Conservation (phyloP, 2,329 filamentous ascomycete genomes). For the Cercospora sp. region DNA sequence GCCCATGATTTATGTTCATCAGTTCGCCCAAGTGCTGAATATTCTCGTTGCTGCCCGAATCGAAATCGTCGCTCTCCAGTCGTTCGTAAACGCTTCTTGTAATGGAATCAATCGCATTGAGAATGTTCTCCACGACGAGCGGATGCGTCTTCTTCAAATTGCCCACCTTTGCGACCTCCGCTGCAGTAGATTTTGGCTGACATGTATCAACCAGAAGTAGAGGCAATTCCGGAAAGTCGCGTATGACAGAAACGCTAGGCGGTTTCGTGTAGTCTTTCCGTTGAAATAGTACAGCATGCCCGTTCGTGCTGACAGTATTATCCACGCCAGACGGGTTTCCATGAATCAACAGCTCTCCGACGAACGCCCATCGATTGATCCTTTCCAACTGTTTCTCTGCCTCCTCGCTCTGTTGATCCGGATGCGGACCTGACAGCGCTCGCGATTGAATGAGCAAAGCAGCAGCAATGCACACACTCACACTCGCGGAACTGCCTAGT, state of each 20-base stretch:
- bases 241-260: constrained; percentile 72
- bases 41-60: constrained; percentile 62
- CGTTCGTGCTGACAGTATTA: constrained; percentile 91
- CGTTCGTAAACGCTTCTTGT: constrained; percentile 59
- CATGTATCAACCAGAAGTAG: constrained; percentile 86
- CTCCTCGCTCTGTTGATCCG: constrained; percentile 84
- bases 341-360: constrained; percentile 95
- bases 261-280: constrained; percentile 71
- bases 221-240: constrained; percentile 88
- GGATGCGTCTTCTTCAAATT: constrained; percentile 71
- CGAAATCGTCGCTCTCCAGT: constrained; percentile 62
- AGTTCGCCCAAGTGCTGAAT: constrained; percentile 80
- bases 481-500: constrained; percentile 89
- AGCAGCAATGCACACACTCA: constrained; percentile 82
- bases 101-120: constrained; percentile 81
- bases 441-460: constrained; percentile 81
- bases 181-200: constrained; percentile 80
- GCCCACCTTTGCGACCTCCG: constrained; percentile 84
- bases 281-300: constrained; percentile 91
- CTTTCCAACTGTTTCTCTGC: constrained; percentile 87
- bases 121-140: constrained; percentile 73
- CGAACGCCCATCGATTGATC: constrained; percentile 97
- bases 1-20: constrained; percentile 90
- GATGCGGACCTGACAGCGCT: constrained; percentile 84
- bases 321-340: constrained; percentile 96